Evolutionary conservation across 1,139 yeast species (phyloP).

Genomic region (Candida neerlandica): DNA sequence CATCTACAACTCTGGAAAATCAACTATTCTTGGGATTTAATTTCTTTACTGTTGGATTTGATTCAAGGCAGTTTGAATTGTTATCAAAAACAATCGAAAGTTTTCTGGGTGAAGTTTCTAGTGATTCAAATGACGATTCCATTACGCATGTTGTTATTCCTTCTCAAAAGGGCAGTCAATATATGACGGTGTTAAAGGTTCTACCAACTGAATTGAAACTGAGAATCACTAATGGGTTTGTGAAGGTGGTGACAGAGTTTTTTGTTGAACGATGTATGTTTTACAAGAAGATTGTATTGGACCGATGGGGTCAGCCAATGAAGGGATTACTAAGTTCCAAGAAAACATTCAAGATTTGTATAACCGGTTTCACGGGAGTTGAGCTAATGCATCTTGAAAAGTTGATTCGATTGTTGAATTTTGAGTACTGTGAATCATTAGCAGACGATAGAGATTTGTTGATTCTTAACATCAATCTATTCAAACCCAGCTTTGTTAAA

Average conservation of each 20-base stretch:
- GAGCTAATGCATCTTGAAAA: conserved; percentile 77
- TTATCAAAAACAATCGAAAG: conserved; percentile 39
- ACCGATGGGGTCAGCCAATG: conserved; percentile 75
- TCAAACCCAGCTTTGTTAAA: conserved; percentile 33
- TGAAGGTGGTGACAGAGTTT: conserved; percentile 72
- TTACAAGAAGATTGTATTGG: conserved; percentile 55
- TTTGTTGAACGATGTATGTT: conserved; percentile 77
- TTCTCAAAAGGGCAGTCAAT: conserved; percentile 34
- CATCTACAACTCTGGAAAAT: conserved; percentile 8
- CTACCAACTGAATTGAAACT: conserved; percentile 25
- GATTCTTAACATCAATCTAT: conserved; percentile 60
- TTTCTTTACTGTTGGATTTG: conserved; percentile 45
- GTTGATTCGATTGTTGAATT: conserved; percentile 55
- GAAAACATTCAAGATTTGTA: conserved; percentile 51
- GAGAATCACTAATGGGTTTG: conserved; percentile 25
- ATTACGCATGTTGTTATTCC: conserved; percentile 47
- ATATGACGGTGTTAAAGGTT: conserved; percentile 26
- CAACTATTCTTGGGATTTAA: conserved; percentile 36
- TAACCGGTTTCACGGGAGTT: conserved; percentile 83
- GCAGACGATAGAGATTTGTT: conserved; percentile 62
- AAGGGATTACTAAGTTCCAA: conserved; percentile 37
- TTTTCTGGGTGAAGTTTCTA: conserved; percentile 44
- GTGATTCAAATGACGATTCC: conserved; percentile 22
- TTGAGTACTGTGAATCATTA: conserved; percentile 53
- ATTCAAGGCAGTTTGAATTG: conserved; percentile 30